Evolutionary conservation across 306 rosid species (phyloP), one percentile per base, ranked within the genome.

Genomic region (Cucumis cinereus): DNA sequence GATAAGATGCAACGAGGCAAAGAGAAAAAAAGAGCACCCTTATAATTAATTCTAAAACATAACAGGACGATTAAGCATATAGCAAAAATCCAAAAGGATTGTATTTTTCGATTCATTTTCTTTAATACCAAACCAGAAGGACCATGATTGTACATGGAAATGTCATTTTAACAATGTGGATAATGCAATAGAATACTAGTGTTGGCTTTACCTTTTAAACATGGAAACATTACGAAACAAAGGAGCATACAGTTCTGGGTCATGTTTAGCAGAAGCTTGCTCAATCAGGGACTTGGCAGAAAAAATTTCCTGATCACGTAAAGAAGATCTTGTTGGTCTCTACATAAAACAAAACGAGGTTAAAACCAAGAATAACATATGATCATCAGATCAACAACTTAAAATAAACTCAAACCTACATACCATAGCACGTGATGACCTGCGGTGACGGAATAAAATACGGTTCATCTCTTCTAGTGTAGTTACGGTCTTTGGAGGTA

Each of bases 171-270:
- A 47, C 23, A 70, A 26, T 1, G 59, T 70, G 56, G 49, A 26
- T 49, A 49, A 23, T 45, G 57, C 75, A 43, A 68, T 47, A 24
- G 24, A 17, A 47, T 49, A 49, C 41, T 26, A 26, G 17, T 63
- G 60, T 75, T 67, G 77, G 67, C 30, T 74, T 73, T 85, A 89
- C 96, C 85, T 91, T 85, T 82, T 92, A 83, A 94, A 94, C 89
- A 86, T 92, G 73, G 97, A 90, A 84, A 89, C 79, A 81, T 94
- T 94, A 77, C 93, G 93, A 78, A 86, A 92, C 73, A 94, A 86
- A 61, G 96, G 90, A 79, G 90, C 88, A 79, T 90, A 83, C 67
- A 94, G 92, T 75, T 87, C 89, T 79, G 49, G 83, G 82, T 92
- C 95, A 64, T 81, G 77, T 58, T 78, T 77, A 16, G 55, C 40